These are phyloP conservation scores for Betula pendula DNA, from an alignment of 306 rosid species.

Conservation along the genomic window DNA sequence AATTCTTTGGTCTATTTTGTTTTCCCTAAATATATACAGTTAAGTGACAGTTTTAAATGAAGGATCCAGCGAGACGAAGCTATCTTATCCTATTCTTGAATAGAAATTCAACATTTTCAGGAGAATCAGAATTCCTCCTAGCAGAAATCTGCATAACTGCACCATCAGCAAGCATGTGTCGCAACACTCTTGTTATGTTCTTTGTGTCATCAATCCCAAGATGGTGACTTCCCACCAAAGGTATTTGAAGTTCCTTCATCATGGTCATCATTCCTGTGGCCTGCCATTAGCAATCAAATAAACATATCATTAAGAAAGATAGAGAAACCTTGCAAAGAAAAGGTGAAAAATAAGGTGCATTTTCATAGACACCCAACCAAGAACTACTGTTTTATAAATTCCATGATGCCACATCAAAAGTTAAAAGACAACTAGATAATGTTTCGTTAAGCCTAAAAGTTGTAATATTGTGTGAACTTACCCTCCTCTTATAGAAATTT, in stretches of 20 bases:
- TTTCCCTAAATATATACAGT: not conserved
- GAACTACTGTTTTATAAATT: not conserved
- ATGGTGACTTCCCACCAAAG: slow-evolving; percentile 86
- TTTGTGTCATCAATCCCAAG: slow-evolving; percentile 93
- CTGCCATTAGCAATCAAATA: slow-evolving; percentile 43
- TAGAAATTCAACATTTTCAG: slow-evolving; percentile 58
- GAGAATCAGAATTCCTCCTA: slow-evolving; percentile 54
- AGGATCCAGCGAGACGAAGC: slow-evolving; percentile 17
- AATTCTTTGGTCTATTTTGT: not conserved
- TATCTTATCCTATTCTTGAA: slow-evolving; percentile 74
- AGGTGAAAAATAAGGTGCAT: not conserved
- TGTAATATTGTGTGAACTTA: slow-evolving; percentile 35
- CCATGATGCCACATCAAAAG: slow-evolving; percentile 4
- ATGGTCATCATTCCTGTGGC: slow-evolving; percentile 91
- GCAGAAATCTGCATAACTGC: slow-evolving; percentile 73
- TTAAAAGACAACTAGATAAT: slow-evolving; percentile 1
- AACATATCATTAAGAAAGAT: slow-evolving; percentile 5
- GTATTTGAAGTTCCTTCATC: slow-evolving; percentile 81
- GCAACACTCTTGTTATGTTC: slow-evolving; percentile 82
- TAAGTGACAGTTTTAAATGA: not conserved
- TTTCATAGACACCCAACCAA: not conserved
- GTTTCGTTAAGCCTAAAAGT: not conserved
- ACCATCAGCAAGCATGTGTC: slow-evolving; percentile 79
- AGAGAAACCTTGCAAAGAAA: not conserved
- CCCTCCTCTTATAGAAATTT: slow-evolving; percentile 79